Evolutionary conservation across 164 flowering plant genomes (phyloP).

Genomic region (Magnolia kwangsiensis): DNA sequence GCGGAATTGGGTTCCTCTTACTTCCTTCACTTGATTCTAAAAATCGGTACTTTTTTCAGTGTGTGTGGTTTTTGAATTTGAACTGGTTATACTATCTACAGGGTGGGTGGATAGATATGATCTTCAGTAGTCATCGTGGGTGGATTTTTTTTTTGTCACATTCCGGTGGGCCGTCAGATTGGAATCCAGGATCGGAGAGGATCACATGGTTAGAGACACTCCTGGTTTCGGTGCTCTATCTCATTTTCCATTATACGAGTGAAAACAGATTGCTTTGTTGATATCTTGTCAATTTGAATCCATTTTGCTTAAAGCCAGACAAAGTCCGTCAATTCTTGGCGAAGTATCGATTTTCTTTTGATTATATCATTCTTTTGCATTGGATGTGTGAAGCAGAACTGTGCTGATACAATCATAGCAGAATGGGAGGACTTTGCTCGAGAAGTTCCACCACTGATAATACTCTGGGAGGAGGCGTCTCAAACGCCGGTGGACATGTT

Average conservation of each 20-base stretch:
- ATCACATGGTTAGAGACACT: not conserved
- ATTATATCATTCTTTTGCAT: not conserved
- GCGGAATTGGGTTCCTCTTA: not conserved
- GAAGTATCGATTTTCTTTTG: not conserved
- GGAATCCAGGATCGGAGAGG: not conserved
- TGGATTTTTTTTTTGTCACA: not conserved
- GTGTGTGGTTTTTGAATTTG: not conserved
- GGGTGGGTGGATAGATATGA: slow-evolving; percentile 3
- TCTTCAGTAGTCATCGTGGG: not conserved
- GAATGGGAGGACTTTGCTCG: slow-evolving; percentile 90
- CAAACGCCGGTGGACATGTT: slow-evolving; percentile 43
- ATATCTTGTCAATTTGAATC: not conserved
- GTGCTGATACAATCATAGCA: not conserved
- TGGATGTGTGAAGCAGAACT: not conserved
- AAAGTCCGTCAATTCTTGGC: not conserved
- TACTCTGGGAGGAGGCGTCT: slow-evolving; percentile 43
- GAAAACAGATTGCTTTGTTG: not conserved
- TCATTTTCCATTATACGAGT: not conserved
- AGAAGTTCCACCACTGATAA: slow-evolving; percentile 55
- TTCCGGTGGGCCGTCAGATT: not conserved
- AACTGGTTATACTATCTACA: not conserved
- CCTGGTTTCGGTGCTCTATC: not conserved
- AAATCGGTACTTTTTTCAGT: not conserved
- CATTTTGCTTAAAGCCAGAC: not conserved
- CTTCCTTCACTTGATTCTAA: not conserved